Conservation (phyloP, 108 stramenopile species). For the Cylindrotheca closterium region DNA sequence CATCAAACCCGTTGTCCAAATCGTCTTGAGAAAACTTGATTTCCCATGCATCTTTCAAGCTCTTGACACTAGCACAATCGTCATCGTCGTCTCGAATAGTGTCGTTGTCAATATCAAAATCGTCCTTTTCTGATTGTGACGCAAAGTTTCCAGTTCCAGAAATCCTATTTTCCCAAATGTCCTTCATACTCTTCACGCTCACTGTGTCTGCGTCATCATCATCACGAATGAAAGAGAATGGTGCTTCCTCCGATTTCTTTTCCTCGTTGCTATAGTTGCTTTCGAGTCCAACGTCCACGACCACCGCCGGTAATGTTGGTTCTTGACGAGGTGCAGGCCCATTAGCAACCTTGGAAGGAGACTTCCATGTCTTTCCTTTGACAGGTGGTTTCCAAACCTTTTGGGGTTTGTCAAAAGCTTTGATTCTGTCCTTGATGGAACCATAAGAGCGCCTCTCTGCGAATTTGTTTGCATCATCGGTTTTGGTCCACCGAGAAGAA, state of each 20-base stretch:
- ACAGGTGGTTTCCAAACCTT: background rate
- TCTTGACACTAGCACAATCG: slow-evolving; percentile 24
- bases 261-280: slow-evolving; percentile 1
- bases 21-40: background rate
- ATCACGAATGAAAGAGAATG: background rate
- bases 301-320: too few relatives aligned
- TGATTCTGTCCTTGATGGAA: slow-evolving; percentile 22
- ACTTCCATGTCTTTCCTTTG: too few relatives aligned
- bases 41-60: slow-evolving; percentile 24
- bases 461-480: too few relatives aligned
- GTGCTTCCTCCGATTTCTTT: slow-evolving; percentile 11
- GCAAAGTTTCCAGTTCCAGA: background rate
- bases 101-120: background rate
- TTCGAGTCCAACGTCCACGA: too few relatives aligned
- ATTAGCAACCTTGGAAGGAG: too few relatives aligned
- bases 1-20: background rate
- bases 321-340: too few relatives aligned
- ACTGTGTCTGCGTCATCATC: slow-evolving; percentile 19
- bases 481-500: too few relatives aligned
- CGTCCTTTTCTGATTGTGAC: too few relatives aligned
- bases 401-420: slow-evolving; percentile 18
- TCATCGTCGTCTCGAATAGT: background rate
- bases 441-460: background rate
- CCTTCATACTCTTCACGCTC: slow-evolving; percentile 27
- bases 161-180: background rate